A percentile compares a stretch with the other conserved stretches of the same genome.
phyloP scores from a whole-genome alignment of 805 yeast genomes.

The Diddensiella caesifluorescens region DNA sequence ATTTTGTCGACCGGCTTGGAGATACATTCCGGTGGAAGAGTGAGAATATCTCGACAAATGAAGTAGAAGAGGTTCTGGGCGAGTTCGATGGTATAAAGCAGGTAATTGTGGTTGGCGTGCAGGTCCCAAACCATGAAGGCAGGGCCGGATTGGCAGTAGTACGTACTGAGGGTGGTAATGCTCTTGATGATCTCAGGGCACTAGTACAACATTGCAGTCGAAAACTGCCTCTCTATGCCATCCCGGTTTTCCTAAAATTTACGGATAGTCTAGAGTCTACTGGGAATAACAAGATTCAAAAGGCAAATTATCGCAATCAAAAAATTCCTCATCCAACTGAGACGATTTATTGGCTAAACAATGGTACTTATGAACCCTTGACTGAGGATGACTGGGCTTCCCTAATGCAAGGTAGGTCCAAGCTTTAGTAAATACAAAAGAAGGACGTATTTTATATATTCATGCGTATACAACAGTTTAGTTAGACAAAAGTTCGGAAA shows the following conservation, averaged over 20 bases:
- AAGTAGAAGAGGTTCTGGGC: slow-evolving; percentile 64
- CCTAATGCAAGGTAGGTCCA: slow-evolving; percentile 17
- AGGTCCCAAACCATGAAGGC: slow-evolving; percentile 85
- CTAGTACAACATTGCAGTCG: slow-evolving; percentile 35
- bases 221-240: slow-evolving; percentile 74
- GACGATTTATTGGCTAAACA: slow-evolving; percentile 64
- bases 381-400: slow-evolving; percentile 51
- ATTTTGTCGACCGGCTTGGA: slow-evolving; percentile 88
- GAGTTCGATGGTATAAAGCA: slow-evolving; percentile 39
- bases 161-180: slow-evolving; percentile 41
- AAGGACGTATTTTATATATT: slow-evolving; percentile 7
- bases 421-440: slow-evolving; percentile 4
- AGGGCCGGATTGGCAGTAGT: slow-evolving; percentile 88
- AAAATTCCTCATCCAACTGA: slow-evolving; percentile 40
- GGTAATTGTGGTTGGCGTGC: slow-evolving; percentile 82
- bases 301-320: slow-evolving; percentile 45
- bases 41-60: slow-evolving; percentile 90
- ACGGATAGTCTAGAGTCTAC: slow-evolving; percentile 56
- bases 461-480: background rate
- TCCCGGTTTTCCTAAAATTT: slow-evolving; percentile 77
- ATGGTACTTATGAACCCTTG: slow-evolving; percentile 49
- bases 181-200: slow-evolving; percentile 35
- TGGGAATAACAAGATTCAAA: slow-evolving; percentile 83
- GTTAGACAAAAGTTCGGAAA: slow-evolving; percentile 44
- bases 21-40: slow-evolving; percentile 97